Evolutionary conservation across 208 protist genomes (phyloP), one percentile per base, ranked within the genome.

Genomic region (Crithidia acanthocephali): DNA sequence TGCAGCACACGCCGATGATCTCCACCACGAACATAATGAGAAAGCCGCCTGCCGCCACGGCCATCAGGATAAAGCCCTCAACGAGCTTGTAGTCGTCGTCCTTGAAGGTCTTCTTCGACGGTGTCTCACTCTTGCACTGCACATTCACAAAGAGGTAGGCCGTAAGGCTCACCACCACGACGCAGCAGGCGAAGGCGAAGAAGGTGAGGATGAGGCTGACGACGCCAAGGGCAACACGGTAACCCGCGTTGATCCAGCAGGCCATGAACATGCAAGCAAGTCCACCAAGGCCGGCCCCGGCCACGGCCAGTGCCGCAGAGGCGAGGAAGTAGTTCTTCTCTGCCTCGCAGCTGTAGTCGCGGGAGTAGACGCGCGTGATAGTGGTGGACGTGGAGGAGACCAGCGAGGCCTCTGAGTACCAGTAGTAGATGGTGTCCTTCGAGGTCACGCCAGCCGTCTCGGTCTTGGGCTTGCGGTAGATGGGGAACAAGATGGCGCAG

Each of bases 21-120:
- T 68, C 28, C 15, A 68, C 62, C 0, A 68, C 8, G 2, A 73
- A 56, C 40, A 57, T 42, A 25, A 80, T 56, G 3, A 80, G 68
- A 51, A 80, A 80, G 37, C 75, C 75, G 32, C 75, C 75, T 2
- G 60, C 57, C 2, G 75, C 75, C 0, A 62, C 52, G 28, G 51
- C 62, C 40, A 68, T 80, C 20, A 80, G 68, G 22, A 66, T 71
- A 35, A 75, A 75, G 37, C 75, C 75, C 64, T 80, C 75, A 0
- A 75, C 75, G 56, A 80, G 62, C n/a, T 68, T 56, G 61, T 69
- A 80, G 53, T 47, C 61, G 28, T 28, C 28, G 8, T 48, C 7
- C 68, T 75, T 59, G 51, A 71, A 58, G 5, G 62, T 25, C 52
- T 67, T 62, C 37, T 5, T 35, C 25, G 1, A 3, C 30, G 22